Evolutionary conservation across 2,329 filamentous ascomycete species (phyloP), one percentile per base, ranked within the genome.

Genomic region (Aspergillus jensenii): DNA sequence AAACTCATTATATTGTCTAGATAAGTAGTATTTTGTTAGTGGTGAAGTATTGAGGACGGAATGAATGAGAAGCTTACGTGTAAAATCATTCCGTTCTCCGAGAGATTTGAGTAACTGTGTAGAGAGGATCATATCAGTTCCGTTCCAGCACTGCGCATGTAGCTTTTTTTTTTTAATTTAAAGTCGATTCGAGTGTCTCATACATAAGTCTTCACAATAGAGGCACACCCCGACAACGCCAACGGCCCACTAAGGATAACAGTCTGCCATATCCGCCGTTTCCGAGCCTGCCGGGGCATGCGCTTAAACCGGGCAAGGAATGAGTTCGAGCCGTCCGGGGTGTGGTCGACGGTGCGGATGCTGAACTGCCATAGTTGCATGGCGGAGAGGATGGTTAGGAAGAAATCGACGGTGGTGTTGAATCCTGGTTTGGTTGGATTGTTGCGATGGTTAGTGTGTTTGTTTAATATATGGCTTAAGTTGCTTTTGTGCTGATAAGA

Each of bases 301-400:
- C 65, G 69, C 23, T 60, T 56, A 55, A 75, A 71, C 6, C 71
- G 66, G 2, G 60, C 53, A 56, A 68, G 68, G 19, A 74, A 59
- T 1, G 70, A 69, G 3, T 8, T 45, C n/a, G 19, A 15, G 6
- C 15, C 62, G 41, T 2, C 64, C 61, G 6, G 62, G 65, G 67
- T 64, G 2, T 63, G 63, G 21, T 71, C 61, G 3, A 69, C 54
- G 0, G 68, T 68, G 14, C 69, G 66, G 8, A 74, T 60, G 25
- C 72, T 71, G 55, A 72, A 74, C 39, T 72, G 70, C 73, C 73
- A 75, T 2, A 75, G 57, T 47, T 75, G 69, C 8, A 73, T 66
- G 2, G 70, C 71, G 5, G 73, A 68, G 6, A 74, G 61, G 1
- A 64, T 54, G 1, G 66, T 70, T 6, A 74, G 63, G 12, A 68